Evolutionary conservation across 2,329 filamentous ascomycete species (phyloP).

Genomic region (Exophiala calicioides): DNA sequence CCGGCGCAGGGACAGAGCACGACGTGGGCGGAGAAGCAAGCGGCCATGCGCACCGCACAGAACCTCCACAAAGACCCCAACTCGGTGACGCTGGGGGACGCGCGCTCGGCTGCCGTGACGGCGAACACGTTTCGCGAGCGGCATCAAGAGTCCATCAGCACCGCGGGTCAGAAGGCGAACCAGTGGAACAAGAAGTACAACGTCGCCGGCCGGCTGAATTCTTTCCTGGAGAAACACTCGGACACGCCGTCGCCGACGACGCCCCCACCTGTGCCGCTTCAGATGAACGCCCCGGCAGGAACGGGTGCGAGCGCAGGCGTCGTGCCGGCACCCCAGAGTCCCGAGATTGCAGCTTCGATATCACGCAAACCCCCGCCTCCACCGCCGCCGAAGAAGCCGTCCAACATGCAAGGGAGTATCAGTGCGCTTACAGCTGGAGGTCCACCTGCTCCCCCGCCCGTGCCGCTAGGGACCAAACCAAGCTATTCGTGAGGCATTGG

Average conservation of each 20-base stretch:
- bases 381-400: conserved; percentile 60
- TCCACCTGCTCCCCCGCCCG: conserved; percentile 51
- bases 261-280: conserved; percentile 4
- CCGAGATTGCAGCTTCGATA: conserved; percentile 34
- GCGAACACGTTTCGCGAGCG: conserved; percentile 67
- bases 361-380: conserved; percentile 56
- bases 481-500: too few relatives aligned
- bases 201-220: conserved; percentile 52
- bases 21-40: conserved; percentile 61
- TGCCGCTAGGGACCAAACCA: conserved; percentile 61
- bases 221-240: conserved; percentile 45
- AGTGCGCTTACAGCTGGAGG: conserved; percentile 34
- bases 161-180: conserved; percentile 60
- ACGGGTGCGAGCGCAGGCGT: conserved; percentile 9
- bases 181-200: conserved; percentile 64
- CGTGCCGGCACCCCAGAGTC: conserved; percentile 29
- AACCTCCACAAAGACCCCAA: conserved; percentile 62
- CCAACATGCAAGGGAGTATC: conserved; percentile 42
- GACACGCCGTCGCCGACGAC: conserved; percentile 31
- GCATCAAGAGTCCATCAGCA: conserved; percentile 67
- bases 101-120: conserved; percentile 59
- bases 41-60: conserved; percentile 62
- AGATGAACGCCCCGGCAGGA: conserved; percentile 5
- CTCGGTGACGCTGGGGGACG: conserved; percentile 61
- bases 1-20: conserved; percentile 35